Evolutionary conservation across 768 basidiomycete species (phyloP), one percentile per base, ranked within the genome.

Genomic region (Boletus coccyginus): DNA sequence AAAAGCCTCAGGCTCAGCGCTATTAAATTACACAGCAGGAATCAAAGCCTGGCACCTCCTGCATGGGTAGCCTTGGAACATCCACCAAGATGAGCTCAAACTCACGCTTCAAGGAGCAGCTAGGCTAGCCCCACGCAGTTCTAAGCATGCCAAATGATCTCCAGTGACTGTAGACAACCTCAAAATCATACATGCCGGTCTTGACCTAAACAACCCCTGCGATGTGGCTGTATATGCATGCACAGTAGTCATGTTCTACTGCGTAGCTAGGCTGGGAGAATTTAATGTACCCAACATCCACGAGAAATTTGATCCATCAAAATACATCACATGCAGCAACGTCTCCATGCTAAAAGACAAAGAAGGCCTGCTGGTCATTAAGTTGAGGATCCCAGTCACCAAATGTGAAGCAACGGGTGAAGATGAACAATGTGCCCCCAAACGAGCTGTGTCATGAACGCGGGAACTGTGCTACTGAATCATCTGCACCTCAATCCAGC

Each of bases 71-170:
- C 6, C n/a, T 0, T 59, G 50, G 55, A 1, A 2, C 1, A 32
- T 56, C 0, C 24, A 41, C 1, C 3, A 14, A 5, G 33, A 33
- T 33, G n/a, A 57, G 12, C 35, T 38, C 0, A 29, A 7, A 29
- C 21, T 35, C 5, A 27, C n/a, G 0, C 3, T 50, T 0, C 21
- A 50, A 6, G 39, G 39, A 0, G 27, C 27, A 5, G 4, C 39
- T 0, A 2, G 12, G 0, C 24, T 39, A 2, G 38, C 48, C 0
- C 48, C 48, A 0, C 0, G 0, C 0, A 5, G 2, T 8, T 39
- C 24, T 2, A 49, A 29, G 3, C 5, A 10, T 0, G 1, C 10
- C 3, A 49, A 49, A 9, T 1, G 11, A 0, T 16, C 27, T 0
- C 36, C 36, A 0, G 7, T 49, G 3, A 49, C 36, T 3, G 3